Evolutionary conservation across 495 filamentous ascomycete species (phyloP), one percentile per base, ranked within the genome.

Genomic region (Ascodesmis nigricans): DNA sequence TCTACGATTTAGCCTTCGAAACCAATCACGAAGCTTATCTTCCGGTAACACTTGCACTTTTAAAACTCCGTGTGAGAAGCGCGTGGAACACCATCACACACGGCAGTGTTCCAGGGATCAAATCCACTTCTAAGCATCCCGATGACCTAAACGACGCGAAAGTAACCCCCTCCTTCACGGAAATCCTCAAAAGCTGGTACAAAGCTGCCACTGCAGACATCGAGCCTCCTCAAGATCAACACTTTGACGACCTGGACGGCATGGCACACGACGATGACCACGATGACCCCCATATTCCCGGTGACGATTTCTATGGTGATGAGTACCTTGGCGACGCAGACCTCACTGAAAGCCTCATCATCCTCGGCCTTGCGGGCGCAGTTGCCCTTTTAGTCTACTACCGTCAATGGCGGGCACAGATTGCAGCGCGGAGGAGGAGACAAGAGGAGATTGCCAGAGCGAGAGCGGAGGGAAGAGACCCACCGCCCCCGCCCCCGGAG

Each of bases 71-170:
- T 9, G 58, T 70, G 19, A 69, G 81, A 37, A 83, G 79, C 49
- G 78, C 73, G 39, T 99, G 87, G 87, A 95, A 99, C 41, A 78
- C 72, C 0, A 60, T 95, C 38, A 93, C 80, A 0, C 65, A 82
- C 47, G 87, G 87, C 11, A 66, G 75, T 27, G 66, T 95, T 43
- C 91, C 95, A 42, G 73, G 73, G 4, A 93, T 99, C 34, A 76
- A 73, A 35, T 75, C 87, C 28, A 21, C n/a, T 15, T 11, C 17
- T 24, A 2, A 13, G 4, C 14, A 4, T 10, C 21, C n/a, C 27
- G 30, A 5, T 41, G 45, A 49, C 29, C 37, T 32, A 29, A 42
- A 42, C 25, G 43, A 48, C 25, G 47, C 52, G 30, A 36, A 29
- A 5, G 25, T 37, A 4, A 35, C 38, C 2, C 45, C 35, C n/a